A percentile compares a stretch with the other conserved stretches of the same genome.
These are phyloP conservation scores for Centella asiatica DNA, from an alignment of 129 eudicot genomes.

Conservation along the genomic window DNA sequence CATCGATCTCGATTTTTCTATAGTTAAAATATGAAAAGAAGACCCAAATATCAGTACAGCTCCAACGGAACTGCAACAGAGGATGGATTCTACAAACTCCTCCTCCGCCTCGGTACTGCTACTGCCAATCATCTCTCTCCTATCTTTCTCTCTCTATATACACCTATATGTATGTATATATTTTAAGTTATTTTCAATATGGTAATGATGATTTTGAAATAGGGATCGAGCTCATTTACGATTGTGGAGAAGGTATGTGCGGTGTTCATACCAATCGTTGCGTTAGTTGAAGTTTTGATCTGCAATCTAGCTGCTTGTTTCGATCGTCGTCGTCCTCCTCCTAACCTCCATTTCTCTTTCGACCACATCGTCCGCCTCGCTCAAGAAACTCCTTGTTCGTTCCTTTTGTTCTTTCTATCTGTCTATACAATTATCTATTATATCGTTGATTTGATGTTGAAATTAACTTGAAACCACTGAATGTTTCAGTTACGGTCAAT, in stretches of 20 bases:
- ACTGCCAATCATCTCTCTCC: too few species aligned
- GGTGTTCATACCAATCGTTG: background rate
- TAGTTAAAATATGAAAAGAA: too few species aligned
- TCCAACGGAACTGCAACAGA: too few species aligned
- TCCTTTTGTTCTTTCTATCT: background rate
- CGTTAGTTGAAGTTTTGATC: background rate
- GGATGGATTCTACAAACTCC: too few species aligned
- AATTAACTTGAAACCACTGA: background rate
- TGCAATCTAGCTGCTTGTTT: conserved; percentile 7
- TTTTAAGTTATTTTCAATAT: too few species aligned
- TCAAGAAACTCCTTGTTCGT: conserved; percentile 36
- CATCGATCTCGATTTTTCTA: too few species aligned
- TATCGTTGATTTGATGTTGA: background rate
- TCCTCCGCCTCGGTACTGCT: too few species aligned
- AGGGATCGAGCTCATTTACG: conserved; percentile 9
- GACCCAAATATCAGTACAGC: too few species aligned
- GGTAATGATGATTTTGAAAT: too few species aligned
- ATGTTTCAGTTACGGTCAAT: conserved; percentile 37
- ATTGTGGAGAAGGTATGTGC: conserved; percentile 3
- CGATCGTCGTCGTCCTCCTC: background rate
- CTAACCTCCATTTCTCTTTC: background rate
- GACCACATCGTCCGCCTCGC: conserved; percentile 30
- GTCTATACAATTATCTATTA: conserved; percentile 2
- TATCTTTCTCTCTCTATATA: too few species aligned
- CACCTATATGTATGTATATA: background rate